phyloP scores from a whole-genome alignment of 306 rosid genomes.

The Inga leiocalycina region DNA sequence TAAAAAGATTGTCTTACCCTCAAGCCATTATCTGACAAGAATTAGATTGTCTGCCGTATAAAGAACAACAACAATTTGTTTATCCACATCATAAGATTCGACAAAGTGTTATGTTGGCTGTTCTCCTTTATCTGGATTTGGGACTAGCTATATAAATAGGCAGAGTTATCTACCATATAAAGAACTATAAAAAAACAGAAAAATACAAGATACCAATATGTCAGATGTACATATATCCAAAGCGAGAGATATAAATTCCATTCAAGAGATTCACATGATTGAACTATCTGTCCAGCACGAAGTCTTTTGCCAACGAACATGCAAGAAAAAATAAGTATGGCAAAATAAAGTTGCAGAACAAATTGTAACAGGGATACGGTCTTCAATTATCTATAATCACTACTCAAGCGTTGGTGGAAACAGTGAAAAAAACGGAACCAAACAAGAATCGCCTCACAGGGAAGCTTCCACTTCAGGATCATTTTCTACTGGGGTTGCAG shows the following conservation, averaged over 20 bases:
- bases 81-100: too few species aligned
- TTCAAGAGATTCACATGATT: neutral
- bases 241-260: neutral
- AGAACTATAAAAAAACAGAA: too few species aligned
- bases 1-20: neutral
- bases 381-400: neutral
- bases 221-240: too few species aligned
- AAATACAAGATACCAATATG: neutral
- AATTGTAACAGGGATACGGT: constrained; percentile 11
- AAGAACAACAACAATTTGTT: too few species aligned
- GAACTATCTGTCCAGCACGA: constrained; percentile 18
- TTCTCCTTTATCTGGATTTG: too few species aligned
- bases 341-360: neutral
- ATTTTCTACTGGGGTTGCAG: constrained; percentile 53
- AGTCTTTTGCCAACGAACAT: constrained; percentile 21
- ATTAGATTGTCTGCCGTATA: too few species aligned
- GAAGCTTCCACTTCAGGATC: constrained; percentile 88
- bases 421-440: neutral
- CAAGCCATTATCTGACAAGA: neutral
- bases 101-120: too few species aligned
- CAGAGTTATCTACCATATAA: too few species aligned
- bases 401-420: constrained; percentile 30
- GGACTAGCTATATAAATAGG: too few species aligned
- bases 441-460: constrained; percentile 42
- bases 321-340: constrained; percentile 9